phyloP scores from a whole-genome alignment of 257 asterid species.

The Leonotis leonurus region DNA sequence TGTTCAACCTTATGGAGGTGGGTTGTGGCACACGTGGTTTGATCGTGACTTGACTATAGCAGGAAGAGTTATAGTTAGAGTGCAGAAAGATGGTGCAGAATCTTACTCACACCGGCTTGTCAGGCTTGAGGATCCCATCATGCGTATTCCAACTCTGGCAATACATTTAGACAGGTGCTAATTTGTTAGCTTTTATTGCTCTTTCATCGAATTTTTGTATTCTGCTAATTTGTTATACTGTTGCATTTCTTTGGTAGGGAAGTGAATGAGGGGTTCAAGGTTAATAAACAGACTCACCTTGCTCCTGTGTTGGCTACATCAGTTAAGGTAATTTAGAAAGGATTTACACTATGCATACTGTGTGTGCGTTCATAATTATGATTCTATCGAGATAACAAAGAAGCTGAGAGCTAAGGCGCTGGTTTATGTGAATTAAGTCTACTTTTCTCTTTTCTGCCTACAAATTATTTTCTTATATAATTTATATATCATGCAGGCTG shows the following conservation, averaged over 20 bases:
- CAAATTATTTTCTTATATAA: conserved; percentile 3
- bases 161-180: conserved; percentile 89
- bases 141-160: conserved; percentile 94
- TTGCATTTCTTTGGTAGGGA: conserved; percentile 41
- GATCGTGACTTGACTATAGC: conserved; percentile 91
- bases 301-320: conserved; percentile 88
- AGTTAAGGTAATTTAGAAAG: conserved; percentile 52
- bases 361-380: not conserved
- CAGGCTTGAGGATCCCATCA: conserved; percentile 73
- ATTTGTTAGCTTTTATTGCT: not conserved
- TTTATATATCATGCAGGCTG: conserved; percentile 44
- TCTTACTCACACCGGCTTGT: conserved; percentile 71
- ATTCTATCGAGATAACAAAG: not conserved
- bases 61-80: conserved; percentile 70
- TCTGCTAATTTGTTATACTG: not conserved
- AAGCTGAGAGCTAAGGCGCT: not conserved
- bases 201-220: not conserved
- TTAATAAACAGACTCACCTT: conserved; percentile 77
- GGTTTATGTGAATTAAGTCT: conserved; percentile 3
- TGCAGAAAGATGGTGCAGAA: conserved; percentile 49
- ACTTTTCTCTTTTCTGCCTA: not conserved
- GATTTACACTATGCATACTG: not conserved
- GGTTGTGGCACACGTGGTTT: conserved; percentile 98
- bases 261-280: conserved; percentile 85
- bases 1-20: conserved; percentile 92